Evolutionary conservation across 208 protist species (phyloP).

Genomic region (Trypanosoma brucei): DNA sequence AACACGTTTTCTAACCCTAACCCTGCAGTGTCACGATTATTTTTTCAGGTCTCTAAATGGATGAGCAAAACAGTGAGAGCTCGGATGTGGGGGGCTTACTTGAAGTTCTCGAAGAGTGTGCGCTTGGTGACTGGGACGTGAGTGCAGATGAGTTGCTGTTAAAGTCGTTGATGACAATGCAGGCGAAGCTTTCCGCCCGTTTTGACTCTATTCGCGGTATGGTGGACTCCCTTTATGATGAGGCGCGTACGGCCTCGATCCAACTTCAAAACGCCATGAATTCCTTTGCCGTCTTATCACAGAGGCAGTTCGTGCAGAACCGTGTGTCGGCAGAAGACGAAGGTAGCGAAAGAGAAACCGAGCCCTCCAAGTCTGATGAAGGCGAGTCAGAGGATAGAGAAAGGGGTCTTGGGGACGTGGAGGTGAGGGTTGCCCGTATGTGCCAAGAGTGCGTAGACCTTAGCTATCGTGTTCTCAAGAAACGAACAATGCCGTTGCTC

Average conservation of each 20-base stretch:
- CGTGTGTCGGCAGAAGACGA: conserved; percentile 50
- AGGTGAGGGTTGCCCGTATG: conserved; percentile 12
- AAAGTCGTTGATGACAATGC: conserved; percentile 34
- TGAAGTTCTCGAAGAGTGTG: conserved; percentile 22
- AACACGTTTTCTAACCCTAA: too few relatives aligned
- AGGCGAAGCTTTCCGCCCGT: conserved; percentile 26
- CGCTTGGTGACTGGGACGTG: conserved; percentile 34
- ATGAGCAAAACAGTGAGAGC: conserved; percentile 16
- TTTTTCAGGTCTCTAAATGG: conserved; percentile 4
- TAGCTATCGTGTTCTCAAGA: conserved; percentile 19
- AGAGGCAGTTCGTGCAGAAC: conserved; percentile 75
- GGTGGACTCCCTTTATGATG: conserved; percentile 33
- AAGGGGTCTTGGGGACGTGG: conserved; percentile 11
- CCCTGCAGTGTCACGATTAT: too few relatives aligned
- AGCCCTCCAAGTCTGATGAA: conserved; percentile 9
- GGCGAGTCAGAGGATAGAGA: conserved; percentile 8
- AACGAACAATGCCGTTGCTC: conserved; percentile 27
- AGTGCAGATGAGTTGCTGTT: conserved; percentile 46
- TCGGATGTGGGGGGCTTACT: conserved; percentile 19
- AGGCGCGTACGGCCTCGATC: conserved; percentile 27
- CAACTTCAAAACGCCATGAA: conserved; percentile 56
- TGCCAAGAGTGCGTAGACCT: conserved; percentile 28
- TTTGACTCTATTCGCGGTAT: conserved; percentile 21
- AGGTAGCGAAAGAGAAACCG: conserved; percentile 5
- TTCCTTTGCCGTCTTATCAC: conserved; percentile 49